Conservation (phyloP, 345 rosid species). For the Stellera chamaejasme region DNA sequence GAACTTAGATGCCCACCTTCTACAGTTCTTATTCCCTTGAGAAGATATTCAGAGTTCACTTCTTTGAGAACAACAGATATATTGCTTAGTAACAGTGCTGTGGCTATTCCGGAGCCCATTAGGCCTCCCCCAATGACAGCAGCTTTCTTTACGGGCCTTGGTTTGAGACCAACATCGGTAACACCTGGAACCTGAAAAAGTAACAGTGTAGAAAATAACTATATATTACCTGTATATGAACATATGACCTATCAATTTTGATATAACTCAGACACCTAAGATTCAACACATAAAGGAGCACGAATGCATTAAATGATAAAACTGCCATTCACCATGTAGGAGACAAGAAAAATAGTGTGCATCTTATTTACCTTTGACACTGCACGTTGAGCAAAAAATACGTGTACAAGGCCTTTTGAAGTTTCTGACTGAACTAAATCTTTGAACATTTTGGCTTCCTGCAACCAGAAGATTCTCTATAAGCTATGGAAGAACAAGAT, state of each 20-base stretch:
- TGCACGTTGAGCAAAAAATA: conserved; percentile 79
- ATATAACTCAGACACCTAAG: too few species aligned
- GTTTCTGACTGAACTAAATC: conserved; percentile 66
- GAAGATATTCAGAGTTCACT: conserved; percentile 75
- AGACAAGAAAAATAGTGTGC: not conserved
- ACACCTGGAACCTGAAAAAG: conserved; percentile 75
- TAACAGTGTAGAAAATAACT: conserved; percentile 6
- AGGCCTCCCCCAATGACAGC: conserved; percentile 98
- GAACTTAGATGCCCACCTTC: conserved; percentile 41
- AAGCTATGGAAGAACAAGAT: not conserved
- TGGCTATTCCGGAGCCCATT: conserved; percentile 97
- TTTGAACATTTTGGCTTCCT: conserved; percentile 84
- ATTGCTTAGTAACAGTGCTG: conserved; percentile 62
- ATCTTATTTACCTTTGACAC: conserved; percentile 58
- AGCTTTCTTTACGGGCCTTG: conserved; percentile 65
- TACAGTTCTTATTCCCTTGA: conserved; percentile 59
- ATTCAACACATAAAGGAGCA: not conserved
- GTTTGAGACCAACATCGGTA: conserved; percentile 81
- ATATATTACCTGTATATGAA: not conserved
- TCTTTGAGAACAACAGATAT: conserved; percentile 79
- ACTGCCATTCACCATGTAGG: not conserved
- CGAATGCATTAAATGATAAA: not conserved
- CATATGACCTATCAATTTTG: too few species aligned
- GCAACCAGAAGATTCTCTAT: conserved; percentile 22
- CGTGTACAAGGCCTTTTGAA: conserved; percentile 79